A percentile compares a stretch with the other conserved stretches of the same genome.
These are phyloP conservation scores for Stentor coeruleus DNA, from an alignment of 73 alveolate species.

Conservation along the genomic window DNA sequence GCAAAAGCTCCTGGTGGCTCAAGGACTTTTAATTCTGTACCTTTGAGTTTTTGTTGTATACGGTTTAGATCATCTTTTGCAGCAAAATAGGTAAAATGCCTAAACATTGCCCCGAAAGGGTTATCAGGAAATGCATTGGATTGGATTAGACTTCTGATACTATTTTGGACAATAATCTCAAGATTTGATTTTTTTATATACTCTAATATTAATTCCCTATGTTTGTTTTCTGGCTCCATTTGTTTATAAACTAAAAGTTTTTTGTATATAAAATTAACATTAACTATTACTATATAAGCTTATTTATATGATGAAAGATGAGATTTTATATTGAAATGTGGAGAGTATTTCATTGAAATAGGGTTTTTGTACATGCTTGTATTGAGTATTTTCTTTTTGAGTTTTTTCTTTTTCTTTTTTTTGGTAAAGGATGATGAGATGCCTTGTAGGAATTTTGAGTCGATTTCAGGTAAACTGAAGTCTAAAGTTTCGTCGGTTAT, in stretches of 20 bases:
- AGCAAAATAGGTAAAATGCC: conserved; percentile 9
- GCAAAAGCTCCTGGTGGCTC: neutral
- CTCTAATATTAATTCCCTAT: neutral
- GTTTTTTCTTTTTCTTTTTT: neutral
- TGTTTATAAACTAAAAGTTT: too few species aligned
- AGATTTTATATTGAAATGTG: too few species aligned
- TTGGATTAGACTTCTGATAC: neutral
- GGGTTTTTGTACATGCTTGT: too few species aligned
- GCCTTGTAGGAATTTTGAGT: neutral
- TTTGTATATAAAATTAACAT: too few species aligned
- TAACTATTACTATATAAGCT: too few species aligned
- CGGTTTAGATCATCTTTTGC: conserved; percentile 11
- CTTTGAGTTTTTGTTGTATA: neutral
- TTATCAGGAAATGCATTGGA: conserved; percentile 5
- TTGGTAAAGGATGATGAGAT: neutral
- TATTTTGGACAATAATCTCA: neutral
- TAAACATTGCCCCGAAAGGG: conserved; percentile 14
- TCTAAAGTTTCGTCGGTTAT: neutral
- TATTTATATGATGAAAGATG: too few species aligned
- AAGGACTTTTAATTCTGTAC: neutral
- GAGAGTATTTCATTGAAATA: too few species aligned
- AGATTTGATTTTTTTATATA: neutral
- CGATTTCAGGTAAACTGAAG: neutral
- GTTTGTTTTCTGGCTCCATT: neutral
- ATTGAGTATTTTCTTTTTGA: too few species aligned